These are phyloP conservation scores for Auricularia cornea DNA, from an alignment of 768 basidiomycete genomes.

Conservation along the genomic window DNA sequence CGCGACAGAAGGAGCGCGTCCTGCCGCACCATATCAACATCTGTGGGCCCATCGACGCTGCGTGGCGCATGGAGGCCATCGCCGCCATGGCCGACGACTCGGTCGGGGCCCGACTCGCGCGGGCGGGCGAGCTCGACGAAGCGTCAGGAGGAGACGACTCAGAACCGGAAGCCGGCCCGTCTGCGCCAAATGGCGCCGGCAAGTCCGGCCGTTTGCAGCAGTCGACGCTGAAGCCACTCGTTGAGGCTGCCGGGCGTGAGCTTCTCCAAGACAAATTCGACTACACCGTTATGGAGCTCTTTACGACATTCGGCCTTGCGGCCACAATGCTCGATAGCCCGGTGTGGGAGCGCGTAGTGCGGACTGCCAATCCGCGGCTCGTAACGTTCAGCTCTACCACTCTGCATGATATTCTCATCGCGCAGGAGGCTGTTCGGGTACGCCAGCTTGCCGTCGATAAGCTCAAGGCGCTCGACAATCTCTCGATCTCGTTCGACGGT, in stretches of 20 bases:
- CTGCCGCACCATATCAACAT: not conserved
- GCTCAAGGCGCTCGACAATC: constrained; percentile 7
- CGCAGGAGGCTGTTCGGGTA: constrained; percentile 12
- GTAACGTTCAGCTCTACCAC: constrained; percentile 6
- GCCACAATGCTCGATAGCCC: constrained; percentile 1
- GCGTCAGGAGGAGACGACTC: not conserved
- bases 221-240: not conserved
- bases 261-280: not conserved
- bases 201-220: not conserved
- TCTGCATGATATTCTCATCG: constrained; percentile 10
- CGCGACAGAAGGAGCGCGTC: not conserved
- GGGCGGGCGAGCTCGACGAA: not conserved
- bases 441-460: not conserved
- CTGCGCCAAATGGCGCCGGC: too few relatives aligned
- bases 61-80: not conserved
- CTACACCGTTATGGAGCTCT: not conserved
- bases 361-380: constrained; percentile 5
- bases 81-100: not conserved
- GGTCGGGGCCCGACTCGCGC: not conserved
- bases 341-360: constrained; percentile 6
- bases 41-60: not conserved
- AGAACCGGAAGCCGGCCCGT: not conserved
- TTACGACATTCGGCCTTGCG: not conserved
- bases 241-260: not conserved
- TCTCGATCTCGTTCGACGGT: constrained; percentile 20